A percentile compares a stretch with the other conserved stretches of the same genome.
These are phyloP conservation scores for Scolecobasidium constrictum DNA, from an alignment of 2,329 filamentous ascomycete species.

Conservation along the genomic window DNA sequence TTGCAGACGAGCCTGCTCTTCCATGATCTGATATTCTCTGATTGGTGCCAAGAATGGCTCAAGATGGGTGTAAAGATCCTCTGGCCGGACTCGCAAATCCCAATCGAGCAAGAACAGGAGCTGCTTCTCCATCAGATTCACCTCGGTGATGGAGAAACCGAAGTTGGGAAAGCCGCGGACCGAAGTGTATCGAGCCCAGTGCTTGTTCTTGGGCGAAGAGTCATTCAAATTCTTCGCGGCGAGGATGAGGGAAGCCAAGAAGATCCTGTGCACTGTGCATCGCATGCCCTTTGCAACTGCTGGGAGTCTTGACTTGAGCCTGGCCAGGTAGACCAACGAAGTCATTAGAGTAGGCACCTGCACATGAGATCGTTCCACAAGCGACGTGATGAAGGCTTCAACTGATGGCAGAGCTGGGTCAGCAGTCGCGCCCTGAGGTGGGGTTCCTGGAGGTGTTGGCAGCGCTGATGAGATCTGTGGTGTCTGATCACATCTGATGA, in stretches of 20 bases:
- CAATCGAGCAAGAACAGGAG: conserved; percentile 89
- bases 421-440: conserved; percentile 38
- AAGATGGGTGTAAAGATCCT: conserved; percentile 79
- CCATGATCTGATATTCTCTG: conserved; percentile 46
- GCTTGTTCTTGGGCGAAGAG: conserved; percentile 99
- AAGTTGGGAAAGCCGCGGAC: conserved; percentile 66
- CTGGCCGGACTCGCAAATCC: conserved; percentile 76
- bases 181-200: conserved; percentile 91
- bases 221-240: conserved; percentile 98
- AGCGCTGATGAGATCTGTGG: conserved; percentile 41
- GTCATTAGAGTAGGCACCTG: conserved; percentile 97
- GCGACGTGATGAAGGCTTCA: conserved; percentile 81
- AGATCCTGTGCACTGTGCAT: conserved; percentile 96
- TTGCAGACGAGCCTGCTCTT: conserved; percentile 39
- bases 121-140: conserved; percentile 99
- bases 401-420: conserved; percentile 58
- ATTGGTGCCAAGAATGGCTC: conserved; percentile 84
- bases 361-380: conserved; percentile 88
- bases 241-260: conserved; percentile 74
- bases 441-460: conserved; percentile 49
- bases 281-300: conserved; percentile 92
- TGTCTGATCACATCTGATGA: conserved; percentile 63
- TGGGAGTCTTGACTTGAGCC: conserved; percentile 74
- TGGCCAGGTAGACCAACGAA: conserved; percentile 82
- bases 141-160: conserved; percentile 87